These are phyloP conservation scores for Euptelea pleiosperma DNA, from an alignment of 164 flowering plant species.

Conservation along the genomic window DNA sequence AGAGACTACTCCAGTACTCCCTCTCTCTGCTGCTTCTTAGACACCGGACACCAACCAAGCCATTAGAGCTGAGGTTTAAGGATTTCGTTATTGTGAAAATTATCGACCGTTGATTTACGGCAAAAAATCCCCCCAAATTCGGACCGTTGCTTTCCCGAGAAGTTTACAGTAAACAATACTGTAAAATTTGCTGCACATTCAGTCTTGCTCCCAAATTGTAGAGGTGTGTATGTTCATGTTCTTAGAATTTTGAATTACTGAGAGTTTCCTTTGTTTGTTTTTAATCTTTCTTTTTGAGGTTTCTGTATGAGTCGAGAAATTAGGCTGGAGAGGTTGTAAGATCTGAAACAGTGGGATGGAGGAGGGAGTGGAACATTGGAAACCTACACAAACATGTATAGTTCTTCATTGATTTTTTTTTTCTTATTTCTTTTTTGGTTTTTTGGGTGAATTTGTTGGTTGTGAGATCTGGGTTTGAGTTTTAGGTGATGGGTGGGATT, in stretches of 20 bases:
- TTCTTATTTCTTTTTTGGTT: too few relatives aligned
- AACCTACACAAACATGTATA: neutral
- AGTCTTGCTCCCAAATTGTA: neutral
- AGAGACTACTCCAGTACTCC: neutral
- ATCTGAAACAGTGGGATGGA: neutral
- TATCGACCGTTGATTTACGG: too few relatives aligned
- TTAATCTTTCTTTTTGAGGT: neutral
- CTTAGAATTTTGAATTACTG: neutral
- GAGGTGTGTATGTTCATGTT: neutral
- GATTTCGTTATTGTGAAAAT: too few relatives aligned
- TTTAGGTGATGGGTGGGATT: slow-evolving; percentile 7
- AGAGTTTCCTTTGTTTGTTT: neutral
- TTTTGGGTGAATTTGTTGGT: slow-evolving; percentile 5
- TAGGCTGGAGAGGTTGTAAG: neutral
- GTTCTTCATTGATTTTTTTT: slow-evolving; percentile 5
- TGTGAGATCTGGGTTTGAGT: slow-evolving; percentile 12
- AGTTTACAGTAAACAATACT: too few relatives aligned
- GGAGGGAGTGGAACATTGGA: neutral
- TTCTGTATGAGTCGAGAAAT: neutral
- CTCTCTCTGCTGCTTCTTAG: neutral
- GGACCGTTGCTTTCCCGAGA: too few relatives aligned
- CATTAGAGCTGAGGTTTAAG: neutral
- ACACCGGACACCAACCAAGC: too few relatives aligned
- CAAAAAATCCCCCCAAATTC: too few relatives aligned
- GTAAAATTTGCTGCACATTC: too few relatives aligned